Evolutionary conservation across 1,284 basidiomycete genomes (phyloP), one percentile per base, ranked within the genome.

Genomic region (Erythrobasidium hasegawianum): DNA sequence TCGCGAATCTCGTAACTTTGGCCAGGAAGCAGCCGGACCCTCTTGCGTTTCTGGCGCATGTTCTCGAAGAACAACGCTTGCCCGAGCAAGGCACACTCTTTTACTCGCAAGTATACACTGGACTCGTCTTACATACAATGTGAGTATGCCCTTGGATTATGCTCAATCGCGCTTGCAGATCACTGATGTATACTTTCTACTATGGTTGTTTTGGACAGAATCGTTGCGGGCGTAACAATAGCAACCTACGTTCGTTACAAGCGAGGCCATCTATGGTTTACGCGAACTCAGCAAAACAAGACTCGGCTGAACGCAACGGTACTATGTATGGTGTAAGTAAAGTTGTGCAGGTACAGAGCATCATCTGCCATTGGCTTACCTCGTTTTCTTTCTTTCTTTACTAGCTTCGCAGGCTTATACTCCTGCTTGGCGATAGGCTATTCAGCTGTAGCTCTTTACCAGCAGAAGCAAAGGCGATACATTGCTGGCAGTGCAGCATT

Each of bases 271-370:
- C 47, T 65, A 13, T 65, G 62, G 62, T 53, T 65, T 41, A 65
- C 56, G 10, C 55, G 62, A 7, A 16, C 18, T 50, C 56, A 57
- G 26, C 55, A 58, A 50, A 56, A 38, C 38, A 40, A 49, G 41
- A 7, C 49, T 11, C 62, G 62, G 14, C 56, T 65, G 1, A 65
- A 65, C 22, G 62, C 62, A 7, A 65, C 62, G 14, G 45, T 65
- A 27, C 53, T 65, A 14, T 50, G 43, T 1, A 52, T 57, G 5
- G 22, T 65, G 62, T 65, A 52, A 9, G 59, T n/a, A n/a, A n/a
- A n/a, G n/a, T n/a, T n/a, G n/a, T n/a, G n/a, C n/a, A n/a, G n/a
- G n/a, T n/a, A n/a, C n/a, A n/a, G n/a, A n/a, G n/a, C n/a, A n/a
- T n/a, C n/a, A n/a, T n/a, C n/a, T n/a, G n/a, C n/a, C n/a, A n/a